Base-by-base conservation (phyloP, 2,329 filamentous ascomycete genomes). In the Furcasterigmium furcatum region DNA sequence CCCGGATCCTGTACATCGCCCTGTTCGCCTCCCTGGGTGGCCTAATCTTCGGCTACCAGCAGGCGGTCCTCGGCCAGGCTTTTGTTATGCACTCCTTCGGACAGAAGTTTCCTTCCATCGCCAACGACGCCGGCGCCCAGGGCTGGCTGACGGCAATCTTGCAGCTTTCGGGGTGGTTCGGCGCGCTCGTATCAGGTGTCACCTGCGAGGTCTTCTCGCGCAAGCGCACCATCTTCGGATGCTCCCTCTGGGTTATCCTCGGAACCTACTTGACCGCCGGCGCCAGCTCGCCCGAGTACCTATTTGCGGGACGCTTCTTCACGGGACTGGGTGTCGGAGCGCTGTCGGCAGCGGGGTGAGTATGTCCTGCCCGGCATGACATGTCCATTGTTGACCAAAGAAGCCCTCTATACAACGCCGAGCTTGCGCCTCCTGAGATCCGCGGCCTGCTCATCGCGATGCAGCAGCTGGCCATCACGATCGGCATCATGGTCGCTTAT, bases 1-100 rank as follows among this genome's bases (percentile, higher is more conserved):
- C 63, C 38, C 65, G 65, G 45, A 52, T 66, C 24, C 50, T 67
- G 34, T 53, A 65, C 41, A 66, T 67, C 40, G 63, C 64, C 18
- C 54, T 67, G 22, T 67, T 67, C 44, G 64, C 65, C 20, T 67
- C 64, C 12, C 34, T 18, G 34, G 34, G 34, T 16, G 73, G 74
- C 19, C 71, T 77, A 39, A 68, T 73, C 47, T 77, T 75, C 67
- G 74, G 74, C 44, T 77, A 76, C 53, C 74, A 79, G 46, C 76
- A 79, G 53, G 76, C 75, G 41, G 73, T 80, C 2, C 60, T 80
- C 4, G 73, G 74, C 25, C 72, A 78, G 52, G 74, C 73, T 12
- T 63, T 79, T 3, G 73, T 76, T 52, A 80, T 79, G 74, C 62
- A 62, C 9, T 65, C 70, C 9, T 79, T 79, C 58, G 68, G 60